Base-by-base conservation (phyloP, 176 grass and related monocot genomes). In the Triticum dicoccoides region DNA sequence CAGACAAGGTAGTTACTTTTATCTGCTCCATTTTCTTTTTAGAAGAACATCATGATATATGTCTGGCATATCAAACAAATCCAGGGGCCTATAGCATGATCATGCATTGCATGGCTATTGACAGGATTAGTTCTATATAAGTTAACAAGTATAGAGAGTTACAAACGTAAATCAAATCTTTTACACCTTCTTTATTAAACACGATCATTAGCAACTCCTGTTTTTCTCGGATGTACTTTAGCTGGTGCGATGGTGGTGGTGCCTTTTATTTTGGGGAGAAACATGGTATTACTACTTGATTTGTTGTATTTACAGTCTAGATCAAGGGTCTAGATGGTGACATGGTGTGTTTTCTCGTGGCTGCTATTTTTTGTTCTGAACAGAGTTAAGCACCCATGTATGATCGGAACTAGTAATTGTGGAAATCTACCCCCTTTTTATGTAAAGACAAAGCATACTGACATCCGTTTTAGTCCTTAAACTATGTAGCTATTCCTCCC, bases 1-100 rank as follows among this genome's bases (percentile, higher is more conserved):
- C 82, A 33, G 76, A 88, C 69, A 91, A 88, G 85, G 89, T 91
- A 91, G 33, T 8, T 44, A 52, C 34, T 80, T n/a, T 17, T 80
- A 75, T 76, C 27, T 59, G 8, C 73, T 65, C 1, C 61, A 11
- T 32, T 37, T 89, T 70, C 9, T 61, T 21, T 67, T 77, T 61
- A 8, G 78, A 79, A 44, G 42, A 90, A 49, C 58, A 73, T 2
- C 65, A 80, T 58, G 9, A 7, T 52, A 17, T 58, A 78, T 83
- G 41, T 52, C 9, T 8, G 17, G 15, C 9, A 32, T 64, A 39
- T 41, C 17, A 71, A 41, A 71, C 37, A 41, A 72, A 21, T 74
- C 12, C 15, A 74, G 20, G 39, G 71, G n/a, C 39, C n/a, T 73
- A 73, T n/a, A 73, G 69, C 11, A 25, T 73, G 69, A 23, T 25